Conservation (phyloP, 495 filamentous ascomycete genomes). For the Xanthoparmelia taractica region DNA sequence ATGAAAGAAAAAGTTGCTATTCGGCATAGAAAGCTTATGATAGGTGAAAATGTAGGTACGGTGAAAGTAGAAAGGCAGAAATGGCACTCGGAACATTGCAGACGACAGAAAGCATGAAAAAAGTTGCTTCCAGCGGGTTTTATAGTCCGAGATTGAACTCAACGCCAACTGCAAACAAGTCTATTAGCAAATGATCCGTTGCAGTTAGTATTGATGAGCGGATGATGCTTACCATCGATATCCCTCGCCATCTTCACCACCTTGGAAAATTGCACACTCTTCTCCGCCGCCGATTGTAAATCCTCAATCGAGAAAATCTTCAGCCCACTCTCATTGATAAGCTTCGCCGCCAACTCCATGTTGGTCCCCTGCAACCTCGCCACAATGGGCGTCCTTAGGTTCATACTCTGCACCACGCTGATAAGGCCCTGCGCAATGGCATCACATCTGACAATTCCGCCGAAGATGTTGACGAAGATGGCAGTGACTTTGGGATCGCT, state of each 20-base stretch:
- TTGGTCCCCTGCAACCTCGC: slow-evolving; percentile 97
- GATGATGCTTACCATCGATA: slow-evolving; percentile 56
- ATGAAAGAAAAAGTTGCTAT: too few relatives aligned
- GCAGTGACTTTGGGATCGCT: slow-evolving; percentile 96
- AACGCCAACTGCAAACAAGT: slow-evolving; percentile 54
- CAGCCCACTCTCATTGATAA: slow-evolving; percentile 95
- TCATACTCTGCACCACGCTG: slow-evolving; percentile 85
- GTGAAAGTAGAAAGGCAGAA: background rate
- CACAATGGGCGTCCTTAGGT: slow-evolving; percentile 91
- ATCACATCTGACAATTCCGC: slow-evolving; percentile 96
- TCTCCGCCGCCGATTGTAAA: slow-evolving; percentile 93
- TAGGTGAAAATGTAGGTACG: background rate
- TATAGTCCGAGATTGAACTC: slow-evolving; percentile 96
- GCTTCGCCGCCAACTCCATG: slow-evolving; percentile 88
- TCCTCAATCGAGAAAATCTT: slow-evolving; percentile 99
- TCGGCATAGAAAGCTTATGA: background rate
- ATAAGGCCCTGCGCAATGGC: slow-evolving; percentile 96
- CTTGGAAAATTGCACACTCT: slow-evolving; percentile 96
- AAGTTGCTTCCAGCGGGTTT: background rate
- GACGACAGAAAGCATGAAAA: background rate
- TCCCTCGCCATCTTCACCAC: slow-evolving; percentile 98
- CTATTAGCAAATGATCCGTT: background rate
- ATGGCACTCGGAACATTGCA: background rate
- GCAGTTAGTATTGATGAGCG: too few relatives aligned
- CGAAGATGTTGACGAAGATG: slow-evolving; percentile 99